These are phyloP conservation scores for Solanum arcanum DNA, from an alignment of 257 asterid genomes.

Conservation along the genomic window DNA sequence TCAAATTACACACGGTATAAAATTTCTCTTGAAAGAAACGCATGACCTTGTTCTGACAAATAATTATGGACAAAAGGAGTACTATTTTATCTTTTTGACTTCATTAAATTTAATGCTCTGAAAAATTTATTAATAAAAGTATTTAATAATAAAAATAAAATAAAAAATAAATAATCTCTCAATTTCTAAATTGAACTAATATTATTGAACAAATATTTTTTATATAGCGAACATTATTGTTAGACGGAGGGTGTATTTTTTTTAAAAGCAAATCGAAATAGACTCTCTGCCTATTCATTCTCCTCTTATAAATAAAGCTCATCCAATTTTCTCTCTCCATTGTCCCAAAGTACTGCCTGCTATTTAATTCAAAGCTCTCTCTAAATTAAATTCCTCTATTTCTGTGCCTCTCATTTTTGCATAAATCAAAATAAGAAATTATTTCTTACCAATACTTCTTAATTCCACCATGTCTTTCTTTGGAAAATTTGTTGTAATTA, in stretches of 20 bases:
- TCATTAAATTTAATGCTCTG: no score
- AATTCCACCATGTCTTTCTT: constrained; percentile 1
- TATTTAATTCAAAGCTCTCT: neutral
- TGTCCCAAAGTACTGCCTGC: neutral
- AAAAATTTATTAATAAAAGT: no score
- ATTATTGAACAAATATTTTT: no score
- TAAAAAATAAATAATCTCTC: no score
- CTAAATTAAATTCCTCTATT: neutral
- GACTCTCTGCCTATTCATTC: neutral
- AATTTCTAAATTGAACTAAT: no score
- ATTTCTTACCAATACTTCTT: neutral
- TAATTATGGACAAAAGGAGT: fast-evolving
- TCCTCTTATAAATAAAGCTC: constrained; percentile 5
- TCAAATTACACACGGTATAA: no score
- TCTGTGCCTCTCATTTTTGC: neutral
- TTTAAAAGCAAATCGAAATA: neutral
- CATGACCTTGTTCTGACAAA: no score
- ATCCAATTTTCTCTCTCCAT: neutral
- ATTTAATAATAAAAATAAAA: no score
- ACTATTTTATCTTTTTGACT: no score
- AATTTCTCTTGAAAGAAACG: no score
- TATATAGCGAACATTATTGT: no score
- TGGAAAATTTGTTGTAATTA: neutral
- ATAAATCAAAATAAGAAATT: neutral
- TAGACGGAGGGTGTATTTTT: no score